These are phyloP conservation scores for Backusella liffmaniae DNA, from an alignment of 192 early-diverging fungal genomes.

Conservation along the genomic window DNA sequence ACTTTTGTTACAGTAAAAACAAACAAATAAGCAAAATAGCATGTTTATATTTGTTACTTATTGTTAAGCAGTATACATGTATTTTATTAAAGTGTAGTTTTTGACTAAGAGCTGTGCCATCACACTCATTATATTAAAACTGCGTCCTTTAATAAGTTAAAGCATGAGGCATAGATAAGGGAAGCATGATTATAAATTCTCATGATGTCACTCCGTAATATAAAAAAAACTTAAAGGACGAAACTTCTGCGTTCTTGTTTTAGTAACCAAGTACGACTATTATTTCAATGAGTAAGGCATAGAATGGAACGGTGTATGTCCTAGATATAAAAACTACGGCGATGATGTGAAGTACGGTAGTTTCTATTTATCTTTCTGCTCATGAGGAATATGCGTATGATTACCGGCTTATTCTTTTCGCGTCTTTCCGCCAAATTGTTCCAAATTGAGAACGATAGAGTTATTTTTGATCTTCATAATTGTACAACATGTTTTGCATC, in stretches of 20 bases:
- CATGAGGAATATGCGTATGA: too few species aligned
- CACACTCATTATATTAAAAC: neutral
- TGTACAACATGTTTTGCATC: neutral
- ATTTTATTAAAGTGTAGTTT: too few species aligned
- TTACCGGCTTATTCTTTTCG: neutral
- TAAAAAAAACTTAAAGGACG: neutral
- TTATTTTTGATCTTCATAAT: neutral
- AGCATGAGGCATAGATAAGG: neutral
- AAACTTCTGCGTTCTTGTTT: neutral
- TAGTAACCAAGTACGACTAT: neutral
- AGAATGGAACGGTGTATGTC: too few species aligned
- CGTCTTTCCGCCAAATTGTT: neutral
- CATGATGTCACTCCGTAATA: neutral
- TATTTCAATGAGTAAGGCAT: neutral
- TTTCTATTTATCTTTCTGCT: too few species aligned
- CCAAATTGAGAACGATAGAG: neutral
- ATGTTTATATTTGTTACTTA: neutral
- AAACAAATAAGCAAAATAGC: neutral
- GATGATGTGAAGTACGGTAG: too few species aligned
- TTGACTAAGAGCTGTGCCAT: too few species aligned
- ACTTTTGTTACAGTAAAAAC: neutral
- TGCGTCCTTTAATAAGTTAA: neutral
- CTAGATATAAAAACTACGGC: too few species aligned
- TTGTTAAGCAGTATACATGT: neutral
- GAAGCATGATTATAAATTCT: neutral